phyloP scores from a whole-genome alignment of 768 basidiomycete genomes.

The Nevesoporus exiguus region DNA sequence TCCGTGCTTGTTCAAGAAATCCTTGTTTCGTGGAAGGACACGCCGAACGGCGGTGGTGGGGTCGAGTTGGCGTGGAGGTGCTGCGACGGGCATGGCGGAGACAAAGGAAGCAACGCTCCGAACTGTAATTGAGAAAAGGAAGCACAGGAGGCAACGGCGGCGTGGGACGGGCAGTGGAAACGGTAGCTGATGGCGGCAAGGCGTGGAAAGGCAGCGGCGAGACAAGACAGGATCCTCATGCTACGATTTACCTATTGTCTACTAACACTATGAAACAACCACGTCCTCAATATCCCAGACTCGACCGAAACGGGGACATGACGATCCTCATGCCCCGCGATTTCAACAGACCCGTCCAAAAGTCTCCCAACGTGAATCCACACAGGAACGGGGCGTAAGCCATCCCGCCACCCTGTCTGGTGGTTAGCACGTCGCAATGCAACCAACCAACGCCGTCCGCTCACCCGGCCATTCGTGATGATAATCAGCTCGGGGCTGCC shows the following conservation, averaged over 20 bases:
- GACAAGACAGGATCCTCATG: background rate
- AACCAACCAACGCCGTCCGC: constrained; percentile 8
- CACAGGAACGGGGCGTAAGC: constrained; percentile 40
- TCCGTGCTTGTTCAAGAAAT: constrained; percentile 60
- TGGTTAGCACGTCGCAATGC: constrained; percentile 1
- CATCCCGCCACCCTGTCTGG: constrained; percentile 38
- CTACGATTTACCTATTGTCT: background rate
- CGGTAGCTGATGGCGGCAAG: background rate
- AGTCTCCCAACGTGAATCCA: constrained; percentile 44
- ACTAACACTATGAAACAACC: constrained; percentile 16
- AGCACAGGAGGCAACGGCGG: background rate
- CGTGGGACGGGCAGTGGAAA: constrained; percentile 9
- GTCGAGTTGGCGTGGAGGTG: constrained; percentile 17
- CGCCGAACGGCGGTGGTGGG: constrained; percentile 32
- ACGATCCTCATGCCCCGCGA: constrained; percentile 31
- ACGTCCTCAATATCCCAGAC: constrained; percentile 25
- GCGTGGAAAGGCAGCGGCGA: constrained; percentile 12
- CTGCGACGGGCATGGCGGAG: constrained; percentile 18
- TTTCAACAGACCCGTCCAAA: constrained; percentile 41
- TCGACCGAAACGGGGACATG: constrained; percentile 23
- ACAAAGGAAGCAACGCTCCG: background rate
- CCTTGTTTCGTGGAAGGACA: constrained; percentile 39
- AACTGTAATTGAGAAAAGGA: background rate
- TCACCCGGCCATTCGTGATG: constrained; percentile 52
- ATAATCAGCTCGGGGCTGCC: constrained; percentile 52